Evolutionary conservation across 805 yeast species (phyloP), one percentile per base, ranked within the genome.

Genomic region (Zygosaccharomyces pseudorouxii): DNA sequence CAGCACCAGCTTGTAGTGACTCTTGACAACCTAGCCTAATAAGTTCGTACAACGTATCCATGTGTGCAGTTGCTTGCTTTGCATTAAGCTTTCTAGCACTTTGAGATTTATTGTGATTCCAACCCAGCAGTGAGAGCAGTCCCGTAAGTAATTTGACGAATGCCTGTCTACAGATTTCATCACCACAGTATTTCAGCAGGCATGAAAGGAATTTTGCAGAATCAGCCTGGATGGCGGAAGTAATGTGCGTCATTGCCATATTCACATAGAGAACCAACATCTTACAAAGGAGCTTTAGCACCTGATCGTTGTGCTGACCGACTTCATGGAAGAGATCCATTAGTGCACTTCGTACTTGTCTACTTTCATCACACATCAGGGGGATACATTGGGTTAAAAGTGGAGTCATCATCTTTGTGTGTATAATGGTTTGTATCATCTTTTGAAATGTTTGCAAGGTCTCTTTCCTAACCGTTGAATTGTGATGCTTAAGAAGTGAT

Each of bases 221-320:
- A 51, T 86, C 89, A 39, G 79, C 78, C 47, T 96, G 77, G 23
- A 93, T 81, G 3, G 80, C 81, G 1, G 89, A 82, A 27, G 77
- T 77, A 36, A 93, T 85, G 64, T 93, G 97, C 14, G 97, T 86
- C 97, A 93, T 92, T 3, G 96, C 95, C 45, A 92, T 84, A 56
- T 85, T 86, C 14, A 92, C 74, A 63, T 85, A 90, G 27, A 92
- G 73, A n/a, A 86, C 75, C 47, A 85, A 61, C 18, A 76, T 68
- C 52, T 80, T 69, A 59, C 81, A 71, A 70, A 85, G 88, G 22
- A 85, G 64, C 48, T 77, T 79, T 51, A 85, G 67, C 23, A 85
- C 70, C 3, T 79, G 78, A 0, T 78, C 74, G 55, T 80, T 82
- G 22, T 67, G 66, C 11, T 64, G 59, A 2, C 80, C 78, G 29